Percentiles rank a stretch among this genome's conserved stretches.
Conservation (phyloP, 2,329 filamentous ascomycete genomes). For the Venturia pyrina region DNA sequence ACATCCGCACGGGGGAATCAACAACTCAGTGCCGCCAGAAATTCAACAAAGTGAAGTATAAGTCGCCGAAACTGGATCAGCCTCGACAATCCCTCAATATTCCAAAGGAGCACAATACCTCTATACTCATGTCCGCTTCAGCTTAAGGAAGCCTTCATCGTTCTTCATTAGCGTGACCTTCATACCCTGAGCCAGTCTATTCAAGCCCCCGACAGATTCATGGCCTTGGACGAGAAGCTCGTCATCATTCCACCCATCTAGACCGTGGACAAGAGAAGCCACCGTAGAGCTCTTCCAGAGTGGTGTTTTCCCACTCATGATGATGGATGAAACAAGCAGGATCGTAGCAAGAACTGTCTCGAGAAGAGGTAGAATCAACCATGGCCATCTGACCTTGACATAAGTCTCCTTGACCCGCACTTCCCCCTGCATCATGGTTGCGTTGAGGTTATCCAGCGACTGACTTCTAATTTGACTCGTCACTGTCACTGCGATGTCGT, state of each 20-base stretch:
- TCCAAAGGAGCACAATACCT: too few relatives aligned
- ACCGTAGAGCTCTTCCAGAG: background rate
- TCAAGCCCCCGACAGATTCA: background rate
- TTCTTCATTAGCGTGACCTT: background rate
- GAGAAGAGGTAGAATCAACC: background rate
- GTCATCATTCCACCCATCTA: background rate
- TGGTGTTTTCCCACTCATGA: background rate
- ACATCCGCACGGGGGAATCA: too few relatives aligned
- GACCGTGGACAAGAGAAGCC: background rate
- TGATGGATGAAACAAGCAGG: background rate
- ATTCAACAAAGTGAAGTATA: too few relatives aligned
- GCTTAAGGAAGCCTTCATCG: background rate
- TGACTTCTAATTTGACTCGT: background rate
- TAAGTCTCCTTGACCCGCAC: background rate
- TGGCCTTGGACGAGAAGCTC: background rate
- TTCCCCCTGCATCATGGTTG: background rate
- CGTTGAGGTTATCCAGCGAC: background rate
- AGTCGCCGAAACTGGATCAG: too few relatives aligned
- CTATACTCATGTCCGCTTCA: background rate
- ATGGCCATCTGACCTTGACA: constrained; percentile 4
- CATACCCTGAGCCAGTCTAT: background rate
- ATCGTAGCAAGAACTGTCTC: background rate
- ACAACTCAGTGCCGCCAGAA: too few relatives aligned
- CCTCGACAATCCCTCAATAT: too few relatives aligned
- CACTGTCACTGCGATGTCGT: background rate